These are phyloP conservation scores for Boletus sp. DNA, from an alignment of 768 basidiomycete species.

Conservation along the genomic window DNA sequence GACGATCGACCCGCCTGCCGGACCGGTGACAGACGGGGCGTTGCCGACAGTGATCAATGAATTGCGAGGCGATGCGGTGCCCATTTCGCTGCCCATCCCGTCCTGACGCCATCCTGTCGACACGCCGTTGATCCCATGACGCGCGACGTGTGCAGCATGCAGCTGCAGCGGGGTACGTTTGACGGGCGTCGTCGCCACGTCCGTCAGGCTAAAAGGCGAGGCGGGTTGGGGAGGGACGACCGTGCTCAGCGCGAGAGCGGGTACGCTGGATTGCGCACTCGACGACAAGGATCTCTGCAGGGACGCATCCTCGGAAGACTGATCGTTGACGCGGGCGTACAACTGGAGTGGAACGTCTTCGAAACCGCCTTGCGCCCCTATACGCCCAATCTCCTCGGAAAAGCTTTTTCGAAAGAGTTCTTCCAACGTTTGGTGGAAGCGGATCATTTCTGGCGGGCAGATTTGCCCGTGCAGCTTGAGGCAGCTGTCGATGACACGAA, in stretches of 20 bases:
- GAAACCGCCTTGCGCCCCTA: constrained; percentile 57
- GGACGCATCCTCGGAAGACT: constrained; percentile 45
- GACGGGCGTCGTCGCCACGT: constrained; percentile 19
- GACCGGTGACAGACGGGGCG: constrained; percentile 33
- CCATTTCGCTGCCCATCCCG: constrained; percentile 38
- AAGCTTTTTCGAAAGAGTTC: constrained; percentile 85
- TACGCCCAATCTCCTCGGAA: constrained; percentile 73
- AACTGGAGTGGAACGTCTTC: constrained; percentile 45
- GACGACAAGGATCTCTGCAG: constrained; percentile 47
- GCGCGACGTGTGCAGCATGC: constrained; percentile 76
- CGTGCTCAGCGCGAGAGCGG: constrained; percentile 53
- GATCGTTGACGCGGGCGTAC: constrained; percentile 44
- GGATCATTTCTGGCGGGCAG: constrained; percentile 84
- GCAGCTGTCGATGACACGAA: constrained; percentile 79
- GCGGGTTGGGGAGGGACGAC: constrained; percentile 45
- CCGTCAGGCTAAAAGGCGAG: constrained; percentile 36
- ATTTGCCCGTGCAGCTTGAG: constrained; percentile 79
- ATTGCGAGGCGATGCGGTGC: constrained; percentile 60
- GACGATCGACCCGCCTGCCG: constrained; percentile 55
- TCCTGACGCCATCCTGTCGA: constrained; percentile 71
- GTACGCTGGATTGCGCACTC: constrained; percentile 38
- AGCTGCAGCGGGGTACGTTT: constrained; percentile 78
- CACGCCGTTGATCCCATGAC: constrained; percentile 81
- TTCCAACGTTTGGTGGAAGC: constrained; percentile 89
- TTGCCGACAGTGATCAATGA: constrained; percentile 75